phyloP scores from a whole-genome alignment of 2,329 filamentous ascomycete species.

The Akanthomyces muscarius region DNA sequence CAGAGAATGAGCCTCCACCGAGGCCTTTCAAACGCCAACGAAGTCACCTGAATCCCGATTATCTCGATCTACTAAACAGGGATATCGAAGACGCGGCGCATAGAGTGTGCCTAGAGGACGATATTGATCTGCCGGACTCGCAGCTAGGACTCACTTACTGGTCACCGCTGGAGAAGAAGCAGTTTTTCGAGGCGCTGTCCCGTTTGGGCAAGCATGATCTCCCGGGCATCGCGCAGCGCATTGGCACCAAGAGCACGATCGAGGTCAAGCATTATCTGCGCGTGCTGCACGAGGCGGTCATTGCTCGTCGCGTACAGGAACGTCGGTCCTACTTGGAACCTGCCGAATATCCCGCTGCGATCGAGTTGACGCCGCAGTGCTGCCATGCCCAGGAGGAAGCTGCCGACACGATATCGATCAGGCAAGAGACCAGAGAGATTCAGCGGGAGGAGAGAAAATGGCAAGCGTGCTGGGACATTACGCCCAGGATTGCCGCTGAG shows the following conservation, averaged over 20 bases:
- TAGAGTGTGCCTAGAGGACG: constrained; percentile 30
- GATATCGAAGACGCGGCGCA: constrained; percentile 52
- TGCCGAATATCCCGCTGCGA: constrained; percentile 64
- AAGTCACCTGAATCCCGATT: constrained; percentile 41
- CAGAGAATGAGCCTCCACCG: constrained; percentile 22
- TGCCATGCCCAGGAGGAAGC: constrained; percentile 62
- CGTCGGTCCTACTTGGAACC: constrained; percentile 35
- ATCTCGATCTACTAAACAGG: constrained; percentile 51
- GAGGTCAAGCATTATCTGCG: constrained; percentile 70
- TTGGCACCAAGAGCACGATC: constrained; percentile 67
- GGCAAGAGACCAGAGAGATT: constrained; percentile 62
- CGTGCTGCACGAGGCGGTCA: constrained; percentile 52
- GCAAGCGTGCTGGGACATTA: constrained; percentile 65
- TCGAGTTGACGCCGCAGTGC: constrained; percentile 66
- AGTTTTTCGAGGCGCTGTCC: constrained; percentile 63
- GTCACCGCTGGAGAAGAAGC: constrained; percentile 65
- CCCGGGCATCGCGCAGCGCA: constrained; percentile 54
- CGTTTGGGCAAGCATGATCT: constrained; percentile 62
- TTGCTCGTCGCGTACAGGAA: constrained; percentile 36
- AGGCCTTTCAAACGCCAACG: constrained; percentile 44
- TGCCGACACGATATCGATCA: constrained; percentile 60
- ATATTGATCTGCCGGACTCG: constrained; percentile 34
- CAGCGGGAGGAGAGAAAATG: constrained; percentile 56
- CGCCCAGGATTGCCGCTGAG: constrained; percentile 32
- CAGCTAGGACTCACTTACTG: constrained; percentile 70